Percentiles rank a stretch among this genome's conserved stretches.
These are phyloP conservation scores for Monosporozyma yasuniensis DNA, from an alignment of 805 yeast genomes.

Conservation along the genomic window DNA sequence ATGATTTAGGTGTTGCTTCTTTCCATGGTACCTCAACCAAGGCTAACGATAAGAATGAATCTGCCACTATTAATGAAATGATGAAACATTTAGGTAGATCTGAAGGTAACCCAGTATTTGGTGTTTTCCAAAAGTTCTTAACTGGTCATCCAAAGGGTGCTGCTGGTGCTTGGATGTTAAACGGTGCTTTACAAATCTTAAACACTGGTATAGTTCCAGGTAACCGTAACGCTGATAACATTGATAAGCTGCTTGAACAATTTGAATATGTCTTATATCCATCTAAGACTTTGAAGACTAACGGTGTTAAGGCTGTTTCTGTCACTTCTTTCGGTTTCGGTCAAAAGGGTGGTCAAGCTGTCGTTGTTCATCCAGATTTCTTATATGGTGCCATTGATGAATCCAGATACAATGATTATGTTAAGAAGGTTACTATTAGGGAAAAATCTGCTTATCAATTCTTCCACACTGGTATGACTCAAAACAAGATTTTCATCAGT, in stretches of 20 bases:
- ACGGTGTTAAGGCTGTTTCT: slow-evolving; percentile 95
- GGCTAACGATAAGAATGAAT: slow-evolving; percentile 98
- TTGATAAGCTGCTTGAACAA: slow-evolving; percentile 74
- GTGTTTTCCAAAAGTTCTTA: slow-evolving; percentile 97
- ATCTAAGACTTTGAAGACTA: slow-evolving; percentile 85
- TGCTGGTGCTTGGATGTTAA: slow-evolving; percentile 99
- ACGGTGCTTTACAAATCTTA: slow-evolving; percentile 91
- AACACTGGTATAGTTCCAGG: slow-evolving; percentile 95
- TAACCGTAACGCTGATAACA: slow-evolving; percentile 96
- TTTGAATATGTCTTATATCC: slow-evolving; percentile 89
- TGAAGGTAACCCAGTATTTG: slow-evolving; percentile 94
- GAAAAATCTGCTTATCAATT: slow-evolving; percentile 86
- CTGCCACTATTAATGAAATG: slow-evolving; percentile 84
- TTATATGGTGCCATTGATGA: slow-evolving; percentile 74
- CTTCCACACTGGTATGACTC: slow-evolving; percentile 90
- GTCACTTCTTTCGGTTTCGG: slow-evolving; percentile 98
- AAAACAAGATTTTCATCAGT: slow-evolving; percentile 84
- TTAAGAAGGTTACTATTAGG: slow-evolving; percentile 62
- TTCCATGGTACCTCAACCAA: slow-evolving; percentile 99
- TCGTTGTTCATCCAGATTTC: slow-evolving; percentile 88
- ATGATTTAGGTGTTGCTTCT: slow-evolving; percentile 92
- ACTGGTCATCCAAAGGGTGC: slow-evolving; percentile 99
- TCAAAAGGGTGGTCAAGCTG: slow-evolving; percentile 97
- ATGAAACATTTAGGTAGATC: slow-evolving; percentile 92
- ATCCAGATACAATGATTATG: slow-evolving; percentile 62